These are phyloP conservation scores for Macrophomina tecta DNA, from an alignment of 2,329 filamentous ascomycete species.

Conservation along the genomic window DNA sequence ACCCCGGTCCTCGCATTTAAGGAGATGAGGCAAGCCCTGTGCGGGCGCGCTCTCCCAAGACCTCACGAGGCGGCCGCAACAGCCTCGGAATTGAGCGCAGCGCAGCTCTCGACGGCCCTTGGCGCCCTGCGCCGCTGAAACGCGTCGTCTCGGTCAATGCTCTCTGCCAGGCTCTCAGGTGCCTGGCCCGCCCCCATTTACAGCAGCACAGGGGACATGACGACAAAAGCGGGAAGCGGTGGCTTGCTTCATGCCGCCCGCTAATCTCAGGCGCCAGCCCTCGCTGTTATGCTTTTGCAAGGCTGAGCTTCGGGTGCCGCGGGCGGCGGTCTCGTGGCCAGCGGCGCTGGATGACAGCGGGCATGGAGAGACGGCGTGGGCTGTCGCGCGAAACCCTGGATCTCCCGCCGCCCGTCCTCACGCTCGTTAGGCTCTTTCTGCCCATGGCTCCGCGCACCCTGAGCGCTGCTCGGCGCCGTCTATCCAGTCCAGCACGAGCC, in stretches of 20 bases:
- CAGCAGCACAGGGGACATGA: background rate
- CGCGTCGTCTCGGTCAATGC: conserved; percentile 9
- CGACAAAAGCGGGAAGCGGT: conserved; percentile 17
- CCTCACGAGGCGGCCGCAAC: background rate
- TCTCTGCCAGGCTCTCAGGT: background rate
- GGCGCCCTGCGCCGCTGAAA: conserved; percentile 6
- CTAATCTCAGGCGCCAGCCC: conserved; percentile 25
- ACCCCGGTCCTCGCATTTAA: conserved; percentile 16
- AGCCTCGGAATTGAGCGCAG: conserved; percentile 17
- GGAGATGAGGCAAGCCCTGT: conserved; percentile 22
- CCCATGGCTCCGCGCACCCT: conserved; percentile 16
- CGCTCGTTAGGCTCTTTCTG: background rate
- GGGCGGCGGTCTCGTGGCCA: conserved; percentile 9
- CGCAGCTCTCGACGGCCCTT: background rate
- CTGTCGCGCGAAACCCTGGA: background rate
- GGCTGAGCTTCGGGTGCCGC: conserved; percentile 9
- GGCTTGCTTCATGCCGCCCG: conserved; percentile 17
- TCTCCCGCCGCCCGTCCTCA: conserved; percentile 2
- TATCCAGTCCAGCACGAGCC: conserved; percentile 16
- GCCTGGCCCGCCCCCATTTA: background rate
- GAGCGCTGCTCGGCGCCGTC: background rate
- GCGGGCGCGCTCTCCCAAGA: conserved; percentile 5
- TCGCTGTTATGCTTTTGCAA: conserved; percentile 2
- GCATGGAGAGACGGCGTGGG: background rate
- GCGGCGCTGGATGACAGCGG: background rate